Evolutionary conservation across 2,329 filamentous ascomycete species (phyloP).

Genomic region (Myriosclerotinia duriaeana): DNA sequence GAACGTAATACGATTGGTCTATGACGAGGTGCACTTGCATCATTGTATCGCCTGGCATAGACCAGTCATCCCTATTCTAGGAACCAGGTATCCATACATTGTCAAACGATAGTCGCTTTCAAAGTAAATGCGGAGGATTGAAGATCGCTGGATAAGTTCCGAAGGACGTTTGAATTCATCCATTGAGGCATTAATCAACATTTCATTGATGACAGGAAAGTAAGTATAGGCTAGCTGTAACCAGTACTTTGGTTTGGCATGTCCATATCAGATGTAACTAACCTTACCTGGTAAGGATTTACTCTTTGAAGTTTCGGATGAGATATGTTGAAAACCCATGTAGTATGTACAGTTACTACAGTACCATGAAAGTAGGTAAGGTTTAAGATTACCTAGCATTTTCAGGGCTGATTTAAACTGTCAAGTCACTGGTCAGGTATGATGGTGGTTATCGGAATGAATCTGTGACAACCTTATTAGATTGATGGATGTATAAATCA

Average conservation of each 20-base stretch:
- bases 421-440: background rate
- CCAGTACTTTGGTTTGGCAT: too few species aligned
- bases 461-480: background rate
- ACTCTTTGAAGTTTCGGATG: background rate
- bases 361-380: background rate
- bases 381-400: background rate
- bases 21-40: background rate
- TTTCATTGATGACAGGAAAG: background rate
- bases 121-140: background rate
- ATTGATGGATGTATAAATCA: background rate
- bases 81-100: background rate
- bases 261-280: background rate
- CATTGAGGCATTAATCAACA: background rate
- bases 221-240: slow-evolving; percentile 1
- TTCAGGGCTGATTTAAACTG: slow-evolving; percentile 4
- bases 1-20: background rate
- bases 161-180: background rate
- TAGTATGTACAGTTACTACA: too few species aligned
- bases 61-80: background rate
- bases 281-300: too few species aligned
- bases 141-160: background rate
- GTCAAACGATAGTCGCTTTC: slow-evolving; percentile 5
- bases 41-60: background rate
- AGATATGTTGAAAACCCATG: background rate
- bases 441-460: background rate